Evolutionary conservation across 441 rosid genomes (phyloP).

Genomic region (Pelargonium australe): DNA sequence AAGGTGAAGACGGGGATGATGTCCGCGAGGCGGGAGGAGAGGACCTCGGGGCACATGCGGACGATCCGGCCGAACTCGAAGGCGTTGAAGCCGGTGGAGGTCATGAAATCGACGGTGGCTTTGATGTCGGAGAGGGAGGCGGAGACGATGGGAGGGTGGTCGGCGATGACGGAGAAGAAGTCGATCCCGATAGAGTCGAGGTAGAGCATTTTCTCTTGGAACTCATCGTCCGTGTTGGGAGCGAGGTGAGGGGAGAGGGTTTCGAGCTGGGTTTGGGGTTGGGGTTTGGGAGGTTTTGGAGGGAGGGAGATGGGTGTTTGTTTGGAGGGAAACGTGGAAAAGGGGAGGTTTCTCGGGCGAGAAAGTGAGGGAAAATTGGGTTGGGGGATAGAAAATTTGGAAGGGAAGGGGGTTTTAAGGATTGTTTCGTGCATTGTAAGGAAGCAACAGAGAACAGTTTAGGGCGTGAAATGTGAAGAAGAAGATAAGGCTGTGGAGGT

Average conservation of each 20-base stretch:
- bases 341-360: slow-evolving; percentile 40
- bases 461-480: too few species aligned
- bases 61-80: slow-evolving; percentile 59
- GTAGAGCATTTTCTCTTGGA: slow-evolving; percentile 68
- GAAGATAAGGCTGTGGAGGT: too few species aligned
- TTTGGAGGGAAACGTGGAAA: slow-evolving; percentile 45
- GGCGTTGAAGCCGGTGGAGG: slow-evolving; percentile 45
- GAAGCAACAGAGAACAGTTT: not conserved
- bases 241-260: slow-evolving; percentile 20
- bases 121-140: slow-evolving; percentile 42
- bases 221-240: slow-evolving; percentile 28
- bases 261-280: slow-evolving; percentile 13
- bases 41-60: slow-evolving; percentile 71
- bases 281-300: slow-evolving; percentile 26
- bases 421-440: slow-evolving; percentile 53
- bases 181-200: slow-evolving; percentile 83
- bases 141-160: slow-evolving; percentile 50
- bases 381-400: slow-evolving; percentile 20
- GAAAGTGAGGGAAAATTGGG: slow-evolving; percentile 37
- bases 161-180: slow-evolving; percentile 41
- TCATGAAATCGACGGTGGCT: slow-evolving; percentile 56
- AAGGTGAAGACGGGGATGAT: slow-evolving; percentile 64
- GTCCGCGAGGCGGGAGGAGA: slow-evolving; percentile 34
- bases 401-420: slow-evolving; percentile 22
- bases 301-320: slow-evolving; percentile 35